Base-by-base conservation (phyloP, 257 asterid genomes). In the Solanum etuberosum region DNA sequence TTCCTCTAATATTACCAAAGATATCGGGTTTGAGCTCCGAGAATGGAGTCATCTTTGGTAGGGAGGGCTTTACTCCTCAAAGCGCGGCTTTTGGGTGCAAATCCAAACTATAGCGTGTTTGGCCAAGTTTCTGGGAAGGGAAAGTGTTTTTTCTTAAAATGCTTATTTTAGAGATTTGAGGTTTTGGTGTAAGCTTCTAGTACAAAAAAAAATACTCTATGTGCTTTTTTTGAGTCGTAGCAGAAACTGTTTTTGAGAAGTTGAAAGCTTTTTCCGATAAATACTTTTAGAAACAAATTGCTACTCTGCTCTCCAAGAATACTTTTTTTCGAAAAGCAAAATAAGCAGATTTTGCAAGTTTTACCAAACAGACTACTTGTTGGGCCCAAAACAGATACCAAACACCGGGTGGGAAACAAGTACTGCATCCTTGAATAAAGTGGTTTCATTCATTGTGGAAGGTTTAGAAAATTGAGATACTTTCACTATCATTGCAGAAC, bases 401-500 rank as follows among this genome's bases (percentile, higher is more conserved):
- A 11, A 61, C 31, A 23, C 3, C 31, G 15, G 15, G 2, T 61
- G 70, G 68, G 14, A 23, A 61, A 63, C 8, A 63, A n/a, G n/a
- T 4, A 63, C 32, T 40, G 83, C 84, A 42, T 42, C 25, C 63
- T 78, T 32, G n/a, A 77, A 77, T 42, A 5, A 77, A 7, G 63
- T 42, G 5, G 29, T 80, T 80, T 80, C 67, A 29, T 46, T 46
- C 3, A 29, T 5, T 18, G 25, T 80, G 40, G 15, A 80, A 29
- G 29, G 40, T 10, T 9, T 5, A 31, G 1, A 48, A 80, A 81
- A 29, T 14, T 48, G 68, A 81, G 67, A 46, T 6, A 48, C 27
- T 81, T 48, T 48, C 42, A 48, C 20, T 48, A 31, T 31, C 10
- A 31, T 18, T 81, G 43, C 93, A 96, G 99, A 91, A 67, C 87